These are phyloP conservation scores for Omphalotus guepiniiformis DNA, from an alignment of 768 basidiomycete species.

Conservation along the genomic window DNA sequence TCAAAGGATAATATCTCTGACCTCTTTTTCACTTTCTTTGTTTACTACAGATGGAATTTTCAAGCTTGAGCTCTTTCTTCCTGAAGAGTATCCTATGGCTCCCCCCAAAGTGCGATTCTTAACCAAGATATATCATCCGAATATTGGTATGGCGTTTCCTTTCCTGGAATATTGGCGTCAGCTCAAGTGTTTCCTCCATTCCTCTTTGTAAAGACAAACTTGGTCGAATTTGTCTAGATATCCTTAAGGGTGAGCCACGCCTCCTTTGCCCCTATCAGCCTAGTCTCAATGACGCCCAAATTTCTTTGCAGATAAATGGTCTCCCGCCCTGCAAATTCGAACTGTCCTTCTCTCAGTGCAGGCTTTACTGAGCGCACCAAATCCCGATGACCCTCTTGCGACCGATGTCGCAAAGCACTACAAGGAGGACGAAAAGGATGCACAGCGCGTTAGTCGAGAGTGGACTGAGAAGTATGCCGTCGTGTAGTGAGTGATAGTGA, in stretches of 20 bases:
- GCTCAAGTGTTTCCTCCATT: too few species aligned
- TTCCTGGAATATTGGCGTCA: neutral
- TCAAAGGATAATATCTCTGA: too few species aligned
- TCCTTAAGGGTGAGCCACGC: conserved; percentile 75
- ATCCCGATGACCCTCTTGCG: conserved; percentile 93
- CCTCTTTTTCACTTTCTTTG: neutral
- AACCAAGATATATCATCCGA: conserved; percentile 98
- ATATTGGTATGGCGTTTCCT: conserved; percentile 73
- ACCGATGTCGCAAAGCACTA: conserved; percentile 97
- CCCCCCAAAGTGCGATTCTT: conserved; percentile 97
- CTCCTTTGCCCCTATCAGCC: neutral
- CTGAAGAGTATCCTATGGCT: conserved; percentile 99
- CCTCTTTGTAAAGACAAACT: conserved; percentile 72
- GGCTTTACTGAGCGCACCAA: conserved; percentile 93
- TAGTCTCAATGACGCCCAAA: neutral
- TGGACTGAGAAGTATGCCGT: conserved; percentile 97
- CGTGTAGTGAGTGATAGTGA: too few species aligned
- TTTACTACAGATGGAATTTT: conserved; percentile 73
- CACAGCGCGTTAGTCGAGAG: conserved; percentile 86
- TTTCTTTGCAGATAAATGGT: conserved; percentile 85
- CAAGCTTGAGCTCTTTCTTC: conserved; percentile 94
- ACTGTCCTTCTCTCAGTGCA: conserved; percentile 96
- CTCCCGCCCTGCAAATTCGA: conserved; percentile 96
- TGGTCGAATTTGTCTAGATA: conserved; percentile 96
- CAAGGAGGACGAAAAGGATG: conserved; percentile 95